Base-by-base conservation (phyloP, 2,329 filamentous ascomycete species). In the Fusarium continuum region DNA sequence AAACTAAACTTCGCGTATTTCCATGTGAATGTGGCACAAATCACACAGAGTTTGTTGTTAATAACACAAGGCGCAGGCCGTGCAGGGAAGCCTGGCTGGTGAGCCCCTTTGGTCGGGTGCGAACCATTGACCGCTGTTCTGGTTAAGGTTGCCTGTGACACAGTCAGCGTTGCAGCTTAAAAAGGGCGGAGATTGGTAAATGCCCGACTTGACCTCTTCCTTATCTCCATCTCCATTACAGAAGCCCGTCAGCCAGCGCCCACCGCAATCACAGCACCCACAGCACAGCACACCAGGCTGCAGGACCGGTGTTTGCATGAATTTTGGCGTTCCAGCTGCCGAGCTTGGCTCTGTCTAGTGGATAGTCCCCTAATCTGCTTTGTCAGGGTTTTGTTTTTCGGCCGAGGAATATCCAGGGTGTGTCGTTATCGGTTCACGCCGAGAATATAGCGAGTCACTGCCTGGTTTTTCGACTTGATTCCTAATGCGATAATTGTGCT, bases 381-480 rank as follows among this genome's bases (percentile, higher is more conserved):
- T 66, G 62, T 65, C 62, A 65, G 46, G n/a, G n/a, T n/a, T n/a
- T n/a, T n/a, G n/a, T n/a, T n/a, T 55, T 52, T 65, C 62, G 62
- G 62, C 62, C 62, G 62, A 53, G 44, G 41, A 20, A 19, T 38
- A 29, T 41, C 13, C 20, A 13, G 44, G 57, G 62, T 14, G 62
- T 65, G 57, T 34, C 6, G 4, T 3, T 66, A 65, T 49, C 51
- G 28, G 31, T 55, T 26, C n/a, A n/a, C n/a, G n/a, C n/a, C n/a
- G n/a, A n/a, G n/a, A n/a, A 44, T 31, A 53, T 34, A 51, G 35
- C 35, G 23, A 55, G 11, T 22, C 11, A 35, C 50, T 55, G 43
- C 58, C 46, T 58, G 26, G 19, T 48, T 53, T 34, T 49, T 57
- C 23, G 23, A 22, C 31, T 62, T 63, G 58, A 66, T 66, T 66